Conservation (phyloP, 2,329 filamentous ascomycete genomes). For the Cladosporium cucumerinum region DNA sequence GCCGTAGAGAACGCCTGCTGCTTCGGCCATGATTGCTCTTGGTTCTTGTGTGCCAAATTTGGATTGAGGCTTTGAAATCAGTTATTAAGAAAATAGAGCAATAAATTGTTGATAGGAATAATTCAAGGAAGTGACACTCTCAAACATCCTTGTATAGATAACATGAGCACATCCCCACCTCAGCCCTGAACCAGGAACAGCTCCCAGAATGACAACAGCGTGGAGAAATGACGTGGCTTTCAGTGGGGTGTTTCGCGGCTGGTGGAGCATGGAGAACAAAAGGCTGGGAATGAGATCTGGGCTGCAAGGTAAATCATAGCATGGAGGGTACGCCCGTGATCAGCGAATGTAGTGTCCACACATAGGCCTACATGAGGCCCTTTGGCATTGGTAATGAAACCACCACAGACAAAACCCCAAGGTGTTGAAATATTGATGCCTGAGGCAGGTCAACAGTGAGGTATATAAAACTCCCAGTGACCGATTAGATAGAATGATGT, state of each 20-base stretch:
- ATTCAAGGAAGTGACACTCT: neutral
- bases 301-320: too few relatives aligned
- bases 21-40: constrained; percentile 30
- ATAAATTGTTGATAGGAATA: neutral
- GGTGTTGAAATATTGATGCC: too few relatives aligned
- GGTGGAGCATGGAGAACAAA: too few relatives aligned
- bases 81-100: neutral
- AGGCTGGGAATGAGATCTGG: too few relatives aligned
- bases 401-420: too few relatives aligned
- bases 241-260: neutral
- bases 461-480: too few relatives aligned
- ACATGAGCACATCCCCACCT: neutral
- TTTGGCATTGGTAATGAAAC: too few relatives aligned
- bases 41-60: neutral
- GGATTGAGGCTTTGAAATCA: neutral
- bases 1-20: constrained; percentile 39
- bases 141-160: neutral
- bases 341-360: too few relatives aligned
- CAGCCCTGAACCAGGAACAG: neutral
- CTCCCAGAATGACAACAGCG: neutral
- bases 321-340: too few relatives aligned
- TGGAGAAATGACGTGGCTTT: constrained; percentile 3
- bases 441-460: too few relatives aligned
- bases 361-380: too few relatives aligned
- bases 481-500: too few relatives aligned